Evolutionary conservation across 768 basidiomycete species (phyloP).

Genomic region (Baorangia bicolor): DNA sequence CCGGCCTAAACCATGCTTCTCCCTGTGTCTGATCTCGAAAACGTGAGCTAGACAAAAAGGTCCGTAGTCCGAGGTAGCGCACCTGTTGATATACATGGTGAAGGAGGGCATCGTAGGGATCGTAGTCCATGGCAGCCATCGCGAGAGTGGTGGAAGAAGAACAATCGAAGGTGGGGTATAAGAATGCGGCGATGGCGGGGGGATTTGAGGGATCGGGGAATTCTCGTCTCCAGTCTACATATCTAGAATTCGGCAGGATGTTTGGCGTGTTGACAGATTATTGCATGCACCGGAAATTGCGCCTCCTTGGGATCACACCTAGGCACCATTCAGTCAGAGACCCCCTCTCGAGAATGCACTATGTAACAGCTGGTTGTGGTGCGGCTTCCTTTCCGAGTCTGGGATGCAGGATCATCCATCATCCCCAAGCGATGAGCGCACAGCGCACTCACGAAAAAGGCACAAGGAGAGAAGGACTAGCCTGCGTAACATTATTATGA

Average conservation of each 20-base stretch:
- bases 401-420: background rate
- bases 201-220: background rate
- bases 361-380: background rate
- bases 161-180: conserved; percentile 6
- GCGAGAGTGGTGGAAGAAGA: background rate
- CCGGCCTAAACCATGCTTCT: conserved; percentile 83
- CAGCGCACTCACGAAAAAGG: conserved; percentile 10
- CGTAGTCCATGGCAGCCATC: conserved; percentile 61
- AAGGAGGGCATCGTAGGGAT: conserved; percentile 74
- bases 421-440: background rate
- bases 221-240: background rate
- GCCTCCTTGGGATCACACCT: background rate
- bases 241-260: background rate
- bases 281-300: background rate
- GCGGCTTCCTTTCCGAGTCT: conserved; percentile 9
- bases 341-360: background rate
- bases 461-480: background rate
- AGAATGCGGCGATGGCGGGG: conserved; percentile 6
- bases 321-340: conserved; percentile 1
- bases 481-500: background rate
- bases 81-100: conserved; percentile 80
- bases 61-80: conserved; percentile 10
- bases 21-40: conserved; percentile 61
- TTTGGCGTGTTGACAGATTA: background rate
- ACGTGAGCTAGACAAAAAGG: background rate